These are phyloP conservation scores for Quercus gilva DNA, from an alignment of 306 rosid species.

Conservation along the genomic window DNA sequence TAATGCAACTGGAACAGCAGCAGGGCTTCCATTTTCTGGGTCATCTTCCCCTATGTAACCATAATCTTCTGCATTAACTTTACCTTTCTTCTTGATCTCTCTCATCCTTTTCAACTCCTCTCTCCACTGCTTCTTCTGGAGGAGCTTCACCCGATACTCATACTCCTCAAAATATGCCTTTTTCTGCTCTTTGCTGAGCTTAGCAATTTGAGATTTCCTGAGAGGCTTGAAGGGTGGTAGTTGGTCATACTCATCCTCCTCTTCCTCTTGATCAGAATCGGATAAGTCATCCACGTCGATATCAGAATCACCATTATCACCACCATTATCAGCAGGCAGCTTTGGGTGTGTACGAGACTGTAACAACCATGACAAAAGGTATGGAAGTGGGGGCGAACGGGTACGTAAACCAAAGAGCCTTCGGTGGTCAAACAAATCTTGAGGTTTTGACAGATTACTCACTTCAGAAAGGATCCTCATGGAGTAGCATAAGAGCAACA, in stretches of 20 bases:
- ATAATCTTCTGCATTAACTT: conserved; percentile 38
- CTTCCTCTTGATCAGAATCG: conserved; percentile 87
- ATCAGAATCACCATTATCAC: conserved; percentile 93
- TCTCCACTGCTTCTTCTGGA: conserved; percentile 94
- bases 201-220: conserved; percentile 76
- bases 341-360: conserved; percentile 94
- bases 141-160: conserved; percentile 89
- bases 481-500: conserved; percentile 81
- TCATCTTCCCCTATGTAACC: conserved; percentile 73
- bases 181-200: conserved; percentile 78
- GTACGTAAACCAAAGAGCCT: conserved; percentile 87
- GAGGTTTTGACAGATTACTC: conserved; percentile 62
- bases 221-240: conserved; percentile 97
- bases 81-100: conserved; percentile 79
- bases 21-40: conserved; percentile 74
- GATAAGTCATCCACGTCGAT: conserved; percentile 81
- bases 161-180: conserved; percentile 92
- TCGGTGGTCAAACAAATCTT: conserved; percentile 68
- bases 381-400: conserved; percentile 93
- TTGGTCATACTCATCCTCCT: conserved; percentile 91
- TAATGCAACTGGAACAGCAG: conserved; percentile 93
- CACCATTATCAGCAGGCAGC: conserved; percentile 83
- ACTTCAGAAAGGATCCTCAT: conserved; percentile 86
- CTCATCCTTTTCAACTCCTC: conserved; percentile 94
- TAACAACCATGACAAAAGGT: conserved; percentile 79